Percentiles rank a stretch among this genome's conserved stretches.
Conservation (phyloP, 2,329 filamentous ascomycete genomes). For the Beauveria rudraprayagi region DNA sequence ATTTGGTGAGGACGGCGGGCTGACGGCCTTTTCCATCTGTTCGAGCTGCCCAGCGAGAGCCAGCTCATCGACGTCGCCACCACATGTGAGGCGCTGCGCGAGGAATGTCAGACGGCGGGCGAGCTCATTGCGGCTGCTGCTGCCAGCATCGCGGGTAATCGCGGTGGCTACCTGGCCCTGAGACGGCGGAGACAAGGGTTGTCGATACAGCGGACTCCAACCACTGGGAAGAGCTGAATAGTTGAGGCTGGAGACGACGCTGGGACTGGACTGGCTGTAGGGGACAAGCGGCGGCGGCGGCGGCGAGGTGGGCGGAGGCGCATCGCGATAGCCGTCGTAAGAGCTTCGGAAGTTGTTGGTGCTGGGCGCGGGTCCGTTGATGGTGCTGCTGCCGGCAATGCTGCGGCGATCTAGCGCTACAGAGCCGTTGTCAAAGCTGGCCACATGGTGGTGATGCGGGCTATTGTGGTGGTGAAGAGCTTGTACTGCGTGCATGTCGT, state of each 20-base stretch:
- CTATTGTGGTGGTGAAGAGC: not conserved
- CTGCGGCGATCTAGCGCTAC: conserved; percentile 10
- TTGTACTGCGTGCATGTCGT: conserved; percentile 10
- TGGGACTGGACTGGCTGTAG: conserved; percentile 11
- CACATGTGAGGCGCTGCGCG: conserved; percentile 29
- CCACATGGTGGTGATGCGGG: not conserved
- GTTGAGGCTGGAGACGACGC: conserved; percentile 9
- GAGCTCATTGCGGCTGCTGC: conserved; percentile 32
- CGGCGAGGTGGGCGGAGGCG: not conserved
- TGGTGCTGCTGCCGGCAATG: conserved; percentile 5
- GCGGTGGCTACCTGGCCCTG: not conserved
- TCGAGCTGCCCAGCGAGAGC: conserved; percentile 30
- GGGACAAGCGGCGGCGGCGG: not conserved
- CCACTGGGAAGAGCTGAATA: conserved; percentile 5
- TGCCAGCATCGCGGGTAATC: not conserved
- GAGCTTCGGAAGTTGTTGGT: conserved; percentile 7
- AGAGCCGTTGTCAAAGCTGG: not conserved
- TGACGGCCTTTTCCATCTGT: conserved; percentile 26
- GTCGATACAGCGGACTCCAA: conserved; percentile 10
- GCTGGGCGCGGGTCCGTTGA: not conserved
- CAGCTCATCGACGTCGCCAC: conserved; percentile 27
- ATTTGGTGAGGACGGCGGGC: conserved; percentile 8
- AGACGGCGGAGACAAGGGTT: not conserved
- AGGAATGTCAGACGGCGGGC: conserved; percentile 33
- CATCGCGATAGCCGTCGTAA: not conserved